A percentile compares a stretch with the other conserved stretches of the same genome.
Evolutionary conservation across 805 yeast genomes (phyloP).

Genomic region (Jamesozyma jinghongensis): DNA sequence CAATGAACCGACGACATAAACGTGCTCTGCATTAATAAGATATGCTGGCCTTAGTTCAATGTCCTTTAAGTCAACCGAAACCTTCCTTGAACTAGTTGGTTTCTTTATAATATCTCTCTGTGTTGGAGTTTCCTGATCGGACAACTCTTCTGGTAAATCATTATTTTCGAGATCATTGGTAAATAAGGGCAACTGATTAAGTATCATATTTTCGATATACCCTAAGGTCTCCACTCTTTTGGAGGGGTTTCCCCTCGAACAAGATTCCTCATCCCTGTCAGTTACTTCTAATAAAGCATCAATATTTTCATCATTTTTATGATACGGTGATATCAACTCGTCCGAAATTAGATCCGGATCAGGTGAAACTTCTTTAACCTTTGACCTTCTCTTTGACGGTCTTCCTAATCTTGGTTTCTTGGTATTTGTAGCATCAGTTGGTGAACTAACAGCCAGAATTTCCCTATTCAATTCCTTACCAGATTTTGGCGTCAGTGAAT

Average conservation of each 20-base stretch:
- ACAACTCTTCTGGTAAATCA: too few species aligned
- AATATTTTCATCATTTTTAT: too few species aligned
- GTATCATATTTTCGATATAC: constrained; percentile 13
- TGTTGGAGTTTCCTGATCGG: neutral
- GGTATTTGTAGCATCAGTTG: too few species aligned
- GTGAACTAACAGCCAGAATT: neutral
- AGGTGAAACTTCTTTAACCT: constrained; percentile 4
- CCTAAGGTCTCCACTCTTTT: constrained; percentile 15
- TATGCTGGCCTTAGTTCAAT: constrained; percentile 15
- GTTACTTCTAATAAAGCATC: neutral
- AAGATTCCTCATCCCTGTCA: neutral
- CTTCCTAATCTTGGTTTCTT: constrained; percentile 7
- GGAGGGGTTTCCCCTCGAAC: neutral
- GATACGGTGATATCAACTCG: too few species aligned
- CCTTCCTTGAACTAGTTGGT: constrained; percentile 2
- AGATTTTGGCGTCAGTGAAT: neutral
- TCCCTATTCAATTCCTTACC: neutral
- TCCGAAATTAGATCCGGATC: too few species aligned
- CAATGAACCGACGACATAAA: constrained; percentile 15
- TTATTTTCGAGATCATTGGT: neutral
- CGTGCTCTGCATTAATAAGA: constrained; percentile 6
- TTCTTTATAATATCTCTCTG: neutral
- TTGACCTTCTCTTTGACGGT: constrained; percentile 14
- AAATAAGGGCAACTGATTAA: constrained; percentile 2
- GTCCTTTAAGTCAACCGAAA: constrained; percentile 17